phyloP scores from a whole-genome alignment of 768 basidiomycete species.

The Lactifluus piperatus region DNA sequence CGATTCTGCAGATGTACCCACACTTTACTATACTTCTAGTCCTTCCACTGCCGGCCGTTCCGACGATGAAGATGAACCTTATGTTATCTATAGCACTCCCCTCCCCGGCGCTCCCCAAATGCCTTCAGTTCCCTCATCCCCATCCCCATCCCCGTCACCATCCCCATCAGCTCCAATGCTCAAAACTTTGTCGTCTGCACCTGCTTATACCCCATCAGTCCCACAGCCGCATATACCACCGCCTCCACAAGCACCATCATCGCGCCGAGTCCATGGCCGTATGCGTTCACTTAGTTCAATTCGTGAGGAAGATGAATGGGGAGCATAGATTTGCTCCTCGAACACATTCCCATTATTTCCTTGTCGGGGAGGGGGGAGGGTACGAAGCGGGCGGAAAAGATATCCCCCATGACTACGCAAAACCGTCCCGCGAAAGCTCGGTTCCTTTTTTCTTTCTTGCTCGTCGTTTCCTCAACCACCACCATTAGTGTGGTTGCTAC shows the following conservation, averaged over 20 bases:
- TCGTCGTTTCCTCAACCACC: neutral
- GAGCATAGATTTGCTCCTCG: neutral
- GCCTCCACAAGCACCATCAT: conserved; percentile 10
- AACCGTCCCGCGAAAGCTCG: conserved; percentile 9
- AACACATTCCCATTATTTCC: neutral
- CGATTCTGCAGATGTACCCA: conserved; percentile 12
- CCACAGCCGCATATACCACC: conserved; percentile 12
- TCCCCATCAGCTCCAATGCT: conserved; percentile 7
- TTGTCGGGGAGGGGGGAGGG: neutral
- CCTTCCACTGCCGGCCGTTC: conserved; percentile 1
- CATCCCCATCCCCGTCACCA: neutral
- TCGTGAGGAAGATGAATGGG: conserved; percentile 18
- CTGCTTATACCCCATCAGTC: conserved; percentile 11
- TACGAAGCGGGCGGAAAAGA: conserved; percentile 8
- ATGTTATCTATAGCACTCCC: conserved; percentile 21
- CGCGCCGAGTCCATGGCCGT: conserved; percentile 17
- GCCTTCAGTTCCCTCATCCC: neutral
- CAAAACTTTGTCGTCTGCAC: neutral
- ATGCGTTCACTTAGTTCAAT: conserved; percentile 20
- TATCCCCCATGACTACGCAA: conserved; percentile 13
- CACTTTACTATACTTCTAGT: conserved; percentile 11
- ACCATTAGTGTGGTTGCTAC: neutral
- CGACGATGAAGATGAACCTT: conserved; percentile 19
- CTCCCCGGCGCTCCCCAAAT: conserved; percentile 1
- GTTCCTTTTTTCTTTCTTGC: neutral